Base-by-base conservation (phyloP, 257 asterid genomes). In the Gentiana macrophylla region DNA sequence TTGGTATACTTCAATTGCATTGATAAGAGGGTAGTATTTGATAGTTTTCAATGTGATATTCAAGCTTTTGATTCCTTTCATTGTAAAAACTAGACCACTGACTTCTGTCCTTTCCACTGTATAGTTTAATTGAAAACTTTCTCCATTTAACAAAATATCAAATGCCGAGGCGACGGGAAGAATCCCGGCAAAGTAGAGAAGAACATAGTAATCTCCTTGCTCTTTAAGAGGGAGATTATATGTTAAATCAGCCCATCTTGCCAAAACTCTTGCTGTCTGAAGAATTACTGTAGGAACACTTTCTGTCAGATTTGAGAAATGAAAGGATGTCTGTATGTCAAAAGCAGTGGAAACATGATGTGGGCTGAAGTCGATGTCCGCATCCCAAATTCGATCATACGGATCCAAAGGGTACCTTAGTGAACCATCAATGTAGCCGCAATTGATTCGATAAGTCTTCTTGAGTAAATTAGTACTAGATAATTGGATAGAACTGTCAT, bases 181-280 rank as follows among this genome's bases (percentile, higher is more conserved):
- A 63, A 90, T 84, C 12, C 98, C 98, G 32, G 96, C 94, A 66
- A 90, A 86, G 76, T 90, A 90, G n/a, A 90, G 90, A 53, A 84
- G 80, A 65, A 86, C 75, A 48, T 80, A 75, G 82, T 82, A 90
- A 65, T 86, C 91, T 71, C 94, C 94, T 52, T 41, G 73, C 43
- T 67, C 80, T 62, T 80, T 89, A 37, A 90, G 71, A 35, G 94
- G 94, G 50, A 86, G 74, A 43, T 49, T 73, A 61, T 90, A 90
- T 9, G 87, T 68, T 33, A 90, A 74, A 64, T 73, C 77, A 45
- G 72, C 74, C 94, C 96, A 66, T 55, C 90, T 79, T 2, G 94
- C 94, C 65, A 90, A 70, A 41, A 90, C 94, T 49, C 98, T 75
- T 7, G 82, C 94, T 0, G 96, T 80, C 74, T 86, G 94, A 64